phyloP scores from a whole-genome alignment of 2,329 filamentous ascomycete species.

The Ophiognomonia clavigignenti-juglandacearum region DNA sequence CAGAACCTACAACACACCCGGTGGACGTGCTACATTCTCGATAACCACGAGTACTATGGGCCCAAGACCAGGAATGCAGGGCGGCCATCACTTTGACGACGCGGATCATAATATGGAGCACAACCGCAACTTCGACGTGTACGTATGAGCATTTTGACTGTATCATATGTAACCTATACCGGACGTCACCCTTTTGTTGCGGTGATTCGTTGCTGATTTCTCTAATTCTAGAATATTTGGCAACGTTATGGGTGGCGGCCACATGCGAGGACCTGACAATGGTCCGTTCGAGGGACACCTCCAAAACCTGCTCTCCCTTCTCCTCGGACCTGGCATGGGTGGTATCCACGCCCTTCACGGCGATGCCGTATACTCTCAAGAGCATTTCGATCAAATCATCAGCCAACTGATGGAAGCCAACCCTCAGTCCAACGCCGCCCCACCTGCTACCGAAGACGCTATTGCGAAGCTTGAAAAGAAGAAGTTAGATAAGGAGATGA shows the following conservation, averaged over 20 bases:
- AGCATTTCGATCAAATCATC: constrained; percentile 84
- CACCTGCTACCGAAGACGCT: constrained; percentile 71
- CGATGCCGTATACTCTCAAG: constrained; percentile 86
- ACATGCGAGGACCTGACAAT: constrained; percentile 19
- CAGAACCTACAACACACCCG: constrained; percentile 8
- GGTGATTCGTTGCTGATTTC: constrained; percentile 13
- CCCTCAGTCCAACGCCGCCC: constrained; percentile 69
- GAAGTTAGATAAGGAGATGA: constrained; percentile 64
- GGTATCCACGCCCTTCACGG: constrained; percentile 48
- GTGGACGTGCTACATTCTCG: constrained; percentile 11
- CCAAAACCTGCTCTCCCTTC: constrained; percentile 45
- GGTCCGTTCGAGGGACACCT: constrained; percentile 33
- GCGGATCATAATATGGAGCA: constrained; percentile 43
- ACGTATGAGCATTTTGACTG: constrained; percentile 22
- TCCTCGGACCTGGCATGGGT: constrained; percentile 42
- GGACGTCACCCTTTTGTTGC: constrained; percentile 13
- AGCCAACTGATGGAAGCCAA: constrained; percentile 84
- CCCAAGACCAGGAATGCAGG: not conserved
- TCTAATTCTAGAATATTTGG: constrained; percentile 40
- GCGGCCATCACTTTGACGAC: constrained; percentile 27
- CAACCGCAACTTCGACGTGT: constrained; percentile 45
- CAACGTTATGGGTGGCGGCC: constrained; percentile 35
- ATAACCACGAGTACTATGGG: constrained; percentile 12
- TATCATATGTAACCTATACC: constrained; percentile 8
- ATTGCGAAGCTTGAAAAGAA: constrained; percentile 71